Evolutionary conservation across 768 basidiomycete genomes (phyloP), one percentile per base, ranked within the genome.

Genomic region (Mycena belliarum): DNA sequence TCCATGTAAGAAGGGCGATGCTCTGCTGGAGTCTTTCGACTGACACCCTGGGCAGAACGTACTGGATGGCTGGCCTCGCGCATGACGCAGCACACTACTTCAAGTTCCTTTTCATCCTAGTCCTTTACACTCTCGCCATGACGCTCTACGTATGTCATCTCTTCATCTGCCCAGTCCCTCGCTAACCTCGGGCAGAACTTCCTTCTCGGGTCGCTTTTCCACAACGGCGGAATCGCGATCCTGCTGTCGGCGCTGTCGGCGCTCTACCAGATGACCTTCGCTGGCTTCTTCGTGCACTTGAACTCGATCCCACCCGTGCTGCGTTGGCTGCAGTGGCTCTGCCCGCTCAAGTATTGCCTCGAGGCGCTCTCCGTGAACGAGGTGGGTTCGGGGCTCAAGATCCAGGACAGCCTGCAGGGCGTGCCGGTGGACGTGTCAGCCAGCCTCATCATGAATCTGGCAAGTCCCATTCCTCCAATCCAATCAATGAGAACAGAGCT

Each of bases 11-110:
- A 72, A 15, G 24, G 38, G 20, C 15, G 38, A 14, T 28, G 45
- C 33, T 33, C 43, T 48, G 38, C 20, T 37, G 32, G 24, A 53
- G 63, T 59, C 32, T 11, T 25, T 14, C 6, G 21, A 44, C 65
- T 49, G 18, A 60, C 28, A 21, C 54, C 7, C 18, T 21, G 28
- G 14, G 11, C 57, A 90, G 88, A 50, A 88, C 87, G n/a, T 94
- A 93, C 65, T 93, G 92, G 91, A 95, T 98, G 95, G 93, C 93
- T 3, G 95, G 95, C 14, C 82, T 98, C 5, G 82, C 91, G 2
- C 79, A 79, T 5, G 82, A 89, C 41, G 86, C 93, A 2, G 82
- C 86, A 0, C 79, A 89, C 68, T 98, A 89, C 79, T 98, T 97
- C 87, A 98, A 97, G 67, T 98, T 91, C 75, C 76, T 97, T 21